These are phyloP conservation scores for Pseudopithomyces maydicus DNA, from an alignment of 2,329 filamentous ascomycete species.

Conservation along the genomic window DNA sequence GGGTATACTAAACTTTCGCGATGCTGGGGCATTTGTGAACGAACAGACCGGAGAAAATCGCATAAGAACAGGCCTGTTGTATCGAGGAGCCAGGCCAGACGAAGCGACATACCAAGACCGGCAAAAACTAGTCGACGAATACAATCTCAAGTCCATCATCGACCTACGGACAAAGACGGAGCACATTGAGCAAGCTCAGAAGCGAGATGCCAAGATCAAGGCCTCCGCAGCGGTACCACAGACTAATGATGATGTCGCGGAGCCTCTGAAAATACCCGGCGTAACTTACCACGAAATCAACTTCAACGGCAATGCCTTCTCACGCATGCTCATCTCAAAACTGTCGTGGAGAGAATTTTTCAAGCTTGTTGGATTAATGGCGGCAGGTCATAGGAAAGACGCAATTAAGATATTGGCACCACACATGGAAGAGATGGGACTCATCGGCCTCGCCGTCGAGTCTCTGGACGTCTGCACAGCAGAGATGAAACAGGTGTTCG, in stretches of 20 bases:
- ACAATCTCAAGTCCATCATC: conserved; percentile 73
- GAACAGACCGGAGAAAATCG: conserved; percentile 20
- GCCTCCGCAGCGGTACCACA: conserved; percentile 51
- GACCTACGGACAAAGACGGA: conserved; percentile 82
- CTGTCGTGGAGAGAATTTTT: conserved; percentile 70
- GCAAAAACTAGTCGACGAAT: conserved; percentile 60
- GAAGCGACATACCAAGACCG: conserved; percentile 72
- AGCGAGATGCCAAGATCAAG: conserved; percentile 57
- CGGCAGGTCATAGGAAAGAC: conserved; percentile 68
- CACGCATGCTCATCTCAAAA: conserved; percentile 68
- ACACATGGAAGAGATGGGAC: conserved; percentile 73
- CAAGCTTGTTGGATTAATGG: conserved; percentile 66
- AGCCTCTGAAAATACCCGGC: conserved; percentile 66
- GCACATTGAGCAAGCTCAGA: conserved; percentile 70
- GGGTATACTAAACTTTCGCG: conserved; percentile 44
- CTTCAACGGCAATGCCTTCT: conserved; percentile 74
- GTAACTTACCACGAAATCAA: conserved; percentile 70
- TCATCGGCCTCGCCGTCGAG: conserved; percentile 71
- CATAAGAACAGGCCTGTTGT: conserved; percentile 35
- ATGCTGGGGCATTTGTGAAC: conserved; percentile 41
- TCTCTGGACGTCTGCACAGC: conserved; percentile 70
- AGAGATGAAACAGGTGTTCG: conserved; percentile 63
- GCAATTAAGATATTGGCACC: conserved; percentile 72
- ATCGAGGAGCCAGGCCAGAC: conserved; percentile 57
- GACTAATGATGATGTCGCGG: conserved; percentile 57